Percentiles rank a stretch among this genome's conserved stretches.
phyloP scores from a whole-genome alignment of 441 rosid species.

The Macaranga tanarius region DNA sequence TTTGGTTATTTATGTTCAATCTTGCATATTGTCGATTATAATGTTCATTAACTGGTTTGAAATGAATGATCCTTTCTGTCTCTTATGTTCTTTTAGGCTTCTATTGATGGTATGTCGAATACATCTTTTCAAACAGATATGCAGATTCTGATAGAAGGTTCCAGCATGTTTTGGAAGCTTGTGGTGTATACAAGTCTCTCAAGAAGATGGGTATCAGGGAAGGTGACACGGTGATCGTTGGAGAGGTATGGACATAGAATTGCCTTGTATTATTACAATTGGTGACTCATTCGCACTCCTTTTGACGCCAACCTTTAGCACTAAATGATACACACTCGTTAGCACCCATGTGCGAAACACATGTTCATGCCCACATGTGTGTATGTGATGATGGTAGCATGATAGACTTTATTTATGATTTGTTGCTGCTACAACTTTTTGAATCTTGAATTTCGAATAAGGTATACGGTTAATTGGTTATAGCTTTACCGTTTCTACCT shows the following conservation, averaged over 20 bases:
- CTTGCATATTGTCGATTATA: not conserved
- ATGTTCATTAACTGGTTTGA: not conserved
- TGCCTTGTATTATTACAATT: slow-evolving; percentile 10
- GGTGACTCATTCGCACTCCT: not conserved
- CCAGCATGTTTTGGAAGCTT: slow-evolving; percentile 85
- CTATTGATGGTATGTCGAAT: not conserved
- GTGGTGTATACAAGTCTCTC: slow-evolving; percentile 75
- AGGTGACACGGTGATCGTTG: slow-evolving; percentile 85
- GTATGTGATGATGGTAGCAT: not conserved
- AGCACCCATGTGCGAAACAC: not conserved
- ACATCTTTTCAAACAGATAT: slow-evolving; percentile 49
- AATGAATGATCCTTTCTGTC: not conserved
- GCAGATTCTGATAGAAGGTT: slow-evolving; percentile 87
- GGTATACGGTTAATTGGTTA: not conserved
- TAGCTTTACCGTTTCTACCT: not conserved
- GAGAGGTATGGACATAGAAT: slow-evolving; percentile 56
- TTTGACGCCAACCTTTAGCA: not conserved
- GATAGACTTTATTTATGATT: slow-evolving; percentile 3
- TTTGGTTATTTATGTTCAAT: not conserved
- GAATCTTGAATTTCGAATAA: not conserved
- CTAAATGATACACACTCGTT: not conserved
- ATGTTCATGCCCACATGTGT: not conserved
- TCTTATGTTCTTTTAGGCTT: not conserved
- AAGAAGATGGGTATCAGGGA: slow-evolving; percentile 81
- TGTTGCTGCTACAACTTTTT: not conserved